Conservation (phyloP, 139 green algal genomes). For the Astrephomene gubernaculifera region DNA sequence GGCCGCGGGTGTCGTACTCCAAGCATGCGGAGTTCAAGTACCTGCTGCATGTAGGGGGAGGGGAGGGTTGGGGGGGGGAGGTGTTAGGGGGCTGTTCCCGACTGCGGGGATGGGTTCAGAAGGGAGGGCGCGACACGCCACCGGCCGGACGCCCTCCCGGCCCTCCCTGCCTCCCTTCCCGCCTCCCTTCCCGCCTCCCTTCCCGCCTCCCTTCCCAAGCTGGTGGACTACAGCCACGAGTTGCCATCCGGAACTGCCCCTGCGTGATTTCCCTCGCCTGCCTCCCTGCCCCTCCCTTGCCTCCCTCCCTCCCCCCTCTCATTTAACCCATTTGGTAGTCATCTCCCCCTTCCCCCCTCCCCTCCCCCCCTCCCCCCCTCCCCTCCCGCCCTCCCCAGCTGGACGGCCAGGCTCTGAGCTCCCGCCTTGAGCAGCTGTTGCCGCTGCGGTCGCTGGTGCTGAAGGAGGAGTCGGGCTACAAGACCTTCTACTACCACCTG, state of each 20-base stretch:
- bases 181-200: neutral
- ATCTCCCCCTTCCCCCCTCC: no score
- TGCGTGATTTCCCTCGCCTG: no score
- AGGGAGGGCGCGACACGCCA: neutral
- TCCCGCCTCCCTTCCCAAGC: neutral
- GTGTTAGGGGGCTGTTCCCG: neutral
- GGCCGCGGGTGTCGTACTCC: conserved; percentile 12
- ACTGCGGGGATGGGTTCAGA: neutral
- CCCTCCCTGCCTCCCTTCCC: no score
- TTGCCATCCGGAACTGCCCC: no score
- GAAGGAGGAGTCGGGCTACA: conserved; percentile 59
- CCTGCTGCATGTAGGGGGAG: conserved; percentile 36
- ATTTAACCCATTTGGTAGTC: no score
- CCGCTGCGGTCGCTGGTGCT: conserved; percentile 51
- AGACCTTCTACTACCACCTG: conserved; percentile 56
- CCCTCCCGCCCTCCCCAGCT: neutral
- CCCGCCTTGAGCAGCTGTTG: conserved; percentile 55
- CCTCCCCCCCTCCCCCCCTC: neutral
- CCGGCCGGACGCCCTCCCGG: neutral
- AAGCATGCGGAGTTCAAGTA: conserved; percentile 39
- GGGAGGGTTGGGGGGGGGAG: neutral
- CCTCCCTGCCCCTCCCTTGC: no score
- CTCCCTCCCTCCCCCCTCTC: no score
- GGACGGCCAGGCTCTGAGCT: conserved; percentile 37
- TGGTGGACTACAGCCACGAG: no score